Conservation (phyloP, 306 rosid species). For the Abrus precatorius region DNA sequence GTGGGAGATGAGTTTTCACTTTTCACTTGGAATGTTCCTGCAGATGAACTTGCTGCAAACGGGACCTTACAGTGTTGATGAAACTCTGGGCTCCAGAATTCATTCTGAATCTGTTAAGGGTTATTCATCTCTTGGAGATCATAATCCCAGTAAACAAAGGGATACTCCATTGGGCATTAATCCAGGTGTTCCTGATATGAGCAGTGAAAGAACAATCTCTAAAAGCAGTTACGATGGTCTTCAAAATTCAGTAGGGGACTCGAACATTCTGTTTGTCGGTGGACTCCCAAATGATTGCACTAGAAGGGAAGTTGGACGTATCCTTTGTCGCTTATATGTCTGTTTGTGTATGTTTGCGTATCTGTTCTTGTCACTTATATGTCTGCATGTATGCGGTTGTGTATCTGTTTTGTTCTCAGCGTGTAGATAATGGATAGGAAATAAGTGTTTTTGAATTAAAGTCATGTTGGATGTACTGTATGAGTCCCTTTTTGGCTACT, state of each 20-base stretch:
- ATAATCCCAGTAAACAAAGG: conserved; percentile 46
- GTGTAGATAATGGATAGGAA: conserved; percentile 4
- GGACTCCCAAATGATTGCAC: conserved; percentile 85
- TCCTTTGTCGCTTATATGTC: conserved; percentile 60
- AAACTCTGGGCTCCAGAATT: conserved; percentile 48
- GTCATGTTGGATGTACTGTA: conserved; percentile 10
- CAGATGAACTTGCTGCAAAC: conserved; percentile 58
- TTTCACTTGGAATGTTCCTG: conserved; percentile 29
- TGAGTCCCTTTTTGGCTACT: conserved; percentile 6
- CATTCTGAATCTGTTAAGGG: conserved; percentile 53
- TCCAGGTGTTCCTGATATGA: conserved; percentile 50
- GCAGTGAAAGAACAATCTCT: conserved; percentile 55
- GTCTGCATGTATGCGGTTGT: conserved; percentile 27
- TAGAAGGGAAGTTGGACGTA: conserved; percentile 93
- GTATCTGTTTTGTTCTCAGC: conserved; percentile 22
- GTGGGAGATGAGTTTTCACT: background rate
- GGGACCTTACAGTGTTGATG: conserved; percentile 58
- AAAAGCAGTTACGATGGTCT: conserved; percentile 49
- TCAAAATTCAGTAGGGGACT: conserved; percentile 54
- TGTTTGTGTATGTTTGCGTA: conserved; percentile 26
- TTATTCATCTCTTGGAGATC: conserved; percentile 55
- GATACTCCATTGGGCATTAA: conserved; percentile 51
- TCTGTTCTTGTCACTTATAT: conserved; percentile 35
- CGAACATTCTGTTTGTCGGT: conserved; percentile 75
- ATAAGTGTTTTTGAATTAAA: conserved; percentile 16